Percentiles rank a stretch among this genome's conserved stretches.
These are phyloP conservation scores for Geranium incanum DNA, from an alignment of 441 rosid genomes.

Conservation along the genomic window DNA sequence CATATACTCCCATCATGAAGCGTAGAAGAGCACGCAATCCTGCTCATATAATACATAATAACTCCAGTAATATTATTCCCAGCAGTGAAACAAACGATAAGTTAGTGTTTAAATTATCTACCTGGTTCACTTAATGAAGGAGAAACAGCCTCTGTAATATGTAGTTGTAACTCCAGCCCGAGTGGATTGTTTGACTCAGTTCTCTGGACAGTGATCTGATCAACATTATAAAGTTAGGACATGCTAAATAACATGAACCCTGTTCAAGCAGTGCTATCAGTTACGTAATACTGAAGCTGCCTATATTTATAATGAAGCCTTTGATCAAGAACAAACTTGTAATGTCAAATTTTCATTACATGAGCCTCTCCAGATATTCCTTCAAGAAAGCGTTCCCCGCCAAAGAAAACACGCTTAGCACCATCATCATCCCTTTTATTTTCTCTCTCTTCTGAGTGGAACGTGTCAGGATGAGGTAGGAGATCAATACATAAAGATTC, in stretches of 20 bases:
- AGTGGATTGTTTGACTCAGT: slow-evolving; percentile 84
- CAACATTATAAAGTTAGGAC: slow-evolving; percentile 26
- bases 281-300: not conserved
- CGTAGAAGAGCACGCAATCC: slow-evolving; percentile 99
- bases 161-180: slow-evolving; percentile 95
- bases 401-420: slow-evolving; percentile 96
- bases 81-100: slow-evolving; percentile 7
- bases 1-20: slow-evolving; percentile 81
- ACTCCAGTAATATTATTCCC: slow-evolving; percentile 11
- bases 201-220: slow-evolving; percentile 92
- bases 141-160: slow-evolving; percentile 89
- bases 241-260: slow-evolving; percentile 4
- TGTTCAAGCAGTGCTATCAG: not conserved
- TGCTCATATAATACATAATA: slow-evolving; percentile 29
- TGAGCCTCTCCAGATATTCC: slow-evolving; percentile 95
- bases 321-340: slow-evolving; percentile 8
- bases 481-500: slow-evolving; percentile 92
- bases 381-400: slow-evolving; percentile 93
- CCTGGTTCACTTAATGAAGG: slow-evolving; percentile 99
- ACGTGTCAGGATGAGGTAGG: slow-evolving; percentile 99
- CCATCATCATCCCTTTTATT: slow-evolving; percentile 91
- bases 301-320: slow-evolving; percentile 13
- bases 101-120: slow-evolving; percentile 24
- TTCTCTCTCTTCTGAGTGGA: slow-evolving; percentile 48
- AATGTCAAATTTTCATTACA: slow-evolving; percentile 42